Conservation (phyloP, 129 eudicot species). For the Tanacetum coccineum region DNA sequence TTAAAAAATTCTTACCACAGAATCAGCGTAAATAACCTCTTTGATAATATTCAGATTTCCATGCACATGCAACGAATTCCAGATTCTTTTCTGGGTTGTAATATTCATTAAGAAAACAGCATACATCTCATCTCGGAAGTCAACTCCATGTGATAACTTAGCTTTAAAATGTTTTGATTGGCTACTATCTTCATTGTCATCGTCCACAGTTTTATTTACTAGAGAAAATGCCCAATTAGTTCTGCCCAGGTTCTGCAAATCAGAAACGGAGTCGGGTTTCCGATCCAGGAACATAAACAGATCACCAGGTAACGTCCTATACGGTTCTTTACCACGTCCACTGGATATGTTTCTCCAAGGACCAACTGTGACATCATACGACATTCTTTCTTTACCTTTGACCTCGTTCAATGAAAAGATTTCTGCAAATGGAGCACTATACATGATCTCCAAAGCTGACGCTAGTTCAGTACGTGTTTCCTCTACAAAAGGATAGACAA, state of each 20-base stretch:
- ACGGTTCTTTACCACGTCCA: slow-evolving; percentile 47
- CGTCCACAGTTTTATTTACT: slow-evolving; percentile 28
- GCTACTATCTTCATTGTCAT: slow-evolving; percentile 17
- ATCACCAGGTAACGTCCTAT: slow-evolving; percentile 65
- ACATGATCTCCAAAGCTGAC: slow-evolving; percentile 38
- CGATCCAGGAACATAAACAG: slow-evolving; percentile 27
- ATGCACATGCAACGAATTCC: slow-evolving; percentile 44
- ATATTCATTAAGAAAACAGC: slow-evolving; percentile 46
- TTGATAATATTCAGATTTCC: slow-evolving; percentile 30
- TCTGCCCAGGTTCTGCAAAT: slow-evolving; percentile 29
- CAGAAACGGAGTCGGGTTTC: slow-evolving; percentile 31
- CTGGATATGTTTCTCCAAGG: slow-evolving; percentile 44
- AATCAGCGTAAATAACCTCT: slow-evolving; percentile 30
- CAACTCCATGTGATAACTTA: slow-evolving; percentile 24
- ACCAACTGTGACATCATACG: slow-evolving; percentile 43
- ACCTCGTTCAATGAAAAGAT: slow-evolving; percentile 1
- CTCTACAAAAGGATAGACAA: slow-evolving; percentile 43
- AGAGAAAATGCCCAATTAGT: slow-evolving; percentile 37
- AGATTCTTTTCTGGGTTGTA: slow-evolving; percentile 46
- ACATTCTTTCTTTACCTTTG: neutral
- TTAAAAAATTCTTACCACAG: slow-evolving; percentile 28
- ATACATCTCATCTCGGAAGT: slow-evolving; percentile 28
- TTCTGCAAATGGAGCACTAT: slow-evolving; percentile 53
- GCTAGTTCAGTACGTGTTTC: slow-evolving; percentile 51
- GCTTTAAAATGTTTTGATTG: slow-evolving; percentile 26